Evolutionary conservation across 1,284 basidiomycete species (phyloP), one percentile per base, ranked within the genome.

Genomic region (Hypsizygus ulmarius): DNA sequence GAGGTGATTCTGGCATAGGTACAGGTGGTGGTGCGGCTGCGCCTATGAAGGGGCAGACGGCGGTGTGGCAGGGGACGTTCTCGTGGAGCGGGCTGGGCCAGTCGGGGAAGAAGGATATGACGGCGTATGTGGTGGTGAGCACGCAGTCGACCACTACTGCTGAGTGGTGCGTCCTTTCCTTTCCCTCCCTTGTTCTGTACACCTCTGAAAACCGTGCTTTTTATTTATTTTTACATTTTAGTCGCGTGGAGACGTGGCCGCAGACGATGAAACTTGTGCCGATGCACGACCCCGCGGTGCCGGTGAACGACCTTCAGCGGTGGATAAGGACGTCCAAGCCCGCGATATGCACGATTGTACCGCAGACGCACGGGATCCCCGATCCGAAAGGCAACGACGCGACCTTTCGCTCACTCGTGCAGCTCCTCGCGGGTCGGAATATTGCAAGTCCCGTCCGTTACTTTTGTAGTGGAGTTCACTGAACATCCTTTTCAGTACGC

Each of bases 211-310:
- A n/a, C n/a, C n/a, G n/a, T n/a, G n/a, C 10, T 39, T 6, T 12
- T 15, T 36, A 16, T 38, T 32, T 44, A 1, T 40, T 46, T 34
- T n/a, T 15, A 14, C 30, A 33, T 49, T 43, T 18, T 47, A 87
- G 84, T 52, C 74, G 64, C 35, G 54, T 67, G 5, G 68, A 78
- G 1, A 73, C 68, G 0, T 87, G 84, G 84, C 84, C 84, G 1
- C 51, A 54, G 2, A 57, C 58, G 2, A 55, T 87, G 51, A 59
- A 60, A 2, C 64, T 87, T 12, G 66, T 63, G 2, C 65, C 74
- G 3, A 70, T 75, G 29, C 65, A 62, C 42, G 74, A 77, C 32
- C 70, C 64, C 1, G 63, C 72, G 0, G 72, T 77, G 6, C 56
- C 75, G 1, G 36, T 56, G 6, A 2, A 37, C 0, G 72, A 77